Evolutionary conservation across 1,284 basidiomycete species (phyloP).

Genomic region (Marasmius sp.): DNA sequence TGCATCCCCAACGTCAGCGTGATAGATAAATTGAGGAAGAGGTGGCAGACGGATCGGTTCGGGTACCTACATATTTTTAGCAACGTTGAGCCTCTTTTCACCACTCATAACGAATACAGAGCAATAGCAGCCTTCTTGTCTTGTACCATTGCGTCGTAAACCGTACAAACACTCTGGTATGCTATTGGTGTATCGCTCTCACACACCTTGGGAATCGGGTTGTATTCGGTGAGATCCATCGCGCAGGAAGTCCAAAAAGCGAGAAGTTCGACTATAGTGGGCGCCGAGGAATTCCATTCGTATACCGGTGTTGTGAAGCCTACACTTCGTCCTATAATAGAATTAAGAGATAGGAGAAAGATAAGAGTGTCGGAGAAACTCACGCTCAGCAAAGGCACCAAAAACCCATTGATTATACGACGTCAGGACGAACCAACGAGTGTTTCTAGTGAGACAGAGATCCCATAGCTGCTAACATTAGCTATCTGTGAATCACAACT

Average conservation of each 20-base stretch:
- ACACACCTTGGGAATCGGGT: slow-evolving; percentile 43
- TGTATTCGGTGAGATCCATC: slow-evolving; percentile 38
- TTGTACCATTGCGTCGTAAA: slow-evolving; percentile 40
- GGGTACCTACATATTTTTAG: slow-evolving; percentile 40
- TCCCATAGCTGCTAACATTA: slow-evolving; percentile 58
- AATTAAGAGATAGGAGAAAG: neutral
- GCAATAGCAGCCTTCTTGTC: slow-evolving; percentile 31
- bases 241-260: slow-evolving; percentile 54
- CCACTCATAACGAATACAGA: slow-evolving; percentile 27
- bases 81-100: slow-evolving; percentile 12
- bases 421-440: slow-evolving; percentile 66
- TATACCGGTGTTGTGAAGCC: slow-evolving; percentile 48
- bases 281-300: slow-evolving; percentile 35
- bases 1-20: slow-evolving; percentile 26
- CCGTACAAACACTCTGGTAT: slow-evolving; percentile 37
- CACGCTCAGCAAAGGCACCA: slow-evolving; percentile 65
- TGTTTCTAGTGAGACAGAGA: slow-evolving; percentile 49
- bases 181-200: slow-evolving; percentile 25
- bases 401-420: slow-evolving; percentile 73
- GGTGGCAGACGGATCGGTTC: slow-evolving; percentile 39
- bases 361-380: slow-evolving; percentile 4
- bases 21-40: slow-evolving; percentile 21
- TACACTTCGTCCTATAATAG: slow-evolving; percentile 48
- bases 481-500: slow-evolving; percentile 11
- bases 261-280: slow-evolving; percentile 48